These are phyloP conservation scores for Sordariomycetes sp. DNA, from an alignment of 2,329 filamentous ascomycete genomes.

Conservation along the genomic window DNA sequence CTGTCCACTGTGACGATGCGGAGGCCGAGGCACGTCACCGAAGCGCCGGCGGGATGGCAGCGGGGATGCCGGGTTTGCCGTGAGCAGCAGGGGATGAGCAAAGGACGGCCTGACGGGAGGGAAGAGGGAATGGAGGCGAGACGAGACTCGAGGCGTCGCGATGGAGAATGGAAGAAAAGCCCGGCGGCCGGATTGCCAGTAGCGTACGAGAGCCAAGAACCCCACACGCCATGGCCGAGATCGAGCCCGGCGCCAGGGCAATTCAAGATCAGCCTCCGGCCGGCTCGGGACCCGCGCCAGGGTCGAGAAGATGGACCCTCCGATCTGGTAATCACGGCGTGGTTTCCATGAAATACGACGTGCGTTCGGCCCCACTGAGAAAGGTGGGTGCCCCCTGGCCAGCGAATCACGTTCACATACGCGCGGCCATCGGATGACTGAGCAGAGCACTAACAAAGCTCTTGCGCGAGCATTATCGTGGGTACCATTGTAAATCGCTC, in stretches of 20 bases:
- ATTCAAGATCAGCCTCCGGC: not conserved
- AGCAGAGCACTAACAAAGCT: too few species aligned
- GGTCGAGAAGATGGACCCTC: not conserved
- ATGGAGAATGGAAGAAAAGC: not conserved
- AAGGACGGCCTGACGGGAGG: not conserved
- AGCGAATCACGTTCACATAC: too few species aligned
- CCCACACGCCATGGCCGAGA: not conserved
- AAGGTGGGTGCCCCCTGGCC: too few species aligned
- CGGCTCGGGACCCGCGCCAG: not conserved
- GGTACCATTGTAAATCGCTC: too few species aligned
- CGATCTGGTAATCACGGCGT: not conserved
- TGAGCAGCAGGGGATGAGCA: not conserved
- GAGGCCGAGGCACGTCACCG: not conserved
- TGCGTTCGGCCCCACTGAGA: too few species aligned
- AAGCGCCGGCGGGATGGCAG: not conserved
- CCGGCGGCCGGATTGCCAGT: not conserved
- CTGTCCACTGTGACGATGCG: not conserved
- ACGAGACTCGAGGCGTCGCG: too few species aligned
- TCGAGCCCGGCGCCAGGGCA: not conserved
- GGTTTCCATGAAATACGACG: too few species aligned
- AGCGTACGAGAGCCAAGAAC: not conserved
- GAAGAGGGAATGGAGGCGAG: not conserved
- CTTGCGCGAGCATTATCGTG: too few species aligned
- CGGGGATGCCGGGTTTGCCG: not conserved
- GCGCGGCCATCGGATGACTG: too few species aligned